A percentile compares a stretch with the other conserved stretches of the same genome.
Evolutionary conservation across 768 basidiomycete genomes (phyloP).

Genomic region (Pleurotus citrinopileatus): DNA sequence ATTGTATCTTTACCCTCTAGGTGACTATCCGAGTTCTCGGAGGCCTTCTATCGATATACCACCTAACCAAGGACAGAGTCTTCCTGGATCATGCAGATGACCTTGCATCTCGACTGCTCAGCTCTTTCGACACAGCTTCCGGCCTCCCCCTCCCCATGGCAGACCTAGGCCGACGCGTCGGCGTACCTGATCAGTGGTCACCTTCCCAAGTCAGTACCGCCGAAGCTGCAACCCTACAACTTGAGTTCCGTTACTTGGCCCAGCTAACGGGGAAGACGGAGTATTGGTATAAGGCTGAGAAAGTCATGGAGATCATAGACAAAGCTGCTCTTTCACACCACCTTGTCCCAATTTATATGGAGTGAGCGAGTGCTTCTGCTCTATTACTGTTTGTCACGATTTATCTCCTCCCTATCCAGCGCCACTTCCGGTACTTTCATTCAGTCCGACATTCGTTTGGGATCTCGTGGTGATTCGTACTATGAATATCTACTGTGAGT

Average conservation of each 20-base stretch:
- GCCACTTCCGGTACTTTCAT: conserved; percentile 22
- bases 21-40: conserved; percentile 92
- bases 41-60: conserved; percentile 83
- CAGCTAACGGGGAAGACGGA: conserved; percentile 69
- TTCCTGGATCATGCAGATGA: conserved; percentile 79
- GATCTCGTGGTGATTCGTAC: conserved; percentile 78
- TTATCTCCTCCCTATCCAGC: conserved; percentile 14
- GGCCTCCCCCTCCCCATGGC: conserved; percentile 79
- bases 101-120: conserved; percentile 81
- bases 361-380: conserved; percentile 33
- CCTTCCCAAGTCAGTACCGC: conserved; percentile 73
- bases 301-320: conserved; percentile 64
- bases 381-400: background rate
- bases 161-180: conserved; percentile 64
- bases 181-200: conserved; percentile 58
- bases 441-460: conserved; percentile 64
- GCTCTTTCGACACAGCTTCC: conserved; percentile 76
- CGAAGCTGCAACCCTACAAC: conserved; percentile 82
- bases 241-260: conserved; percentile 89
- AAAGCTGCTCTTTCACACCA: conserved; percentile 48
- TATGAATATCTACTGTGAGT: conserved; percentile 72
- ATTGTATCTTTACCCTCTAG: conserved; percentile 32
- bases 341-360: conserved; percentile 70
- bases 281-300: conserved; percentile 83
- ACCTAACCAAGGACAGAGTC: conserved; percentile 64